Conservation (phyloP, 2,329 filamentous ascomycete species). For the Tolypocladium cylindrosporum region DNA sequence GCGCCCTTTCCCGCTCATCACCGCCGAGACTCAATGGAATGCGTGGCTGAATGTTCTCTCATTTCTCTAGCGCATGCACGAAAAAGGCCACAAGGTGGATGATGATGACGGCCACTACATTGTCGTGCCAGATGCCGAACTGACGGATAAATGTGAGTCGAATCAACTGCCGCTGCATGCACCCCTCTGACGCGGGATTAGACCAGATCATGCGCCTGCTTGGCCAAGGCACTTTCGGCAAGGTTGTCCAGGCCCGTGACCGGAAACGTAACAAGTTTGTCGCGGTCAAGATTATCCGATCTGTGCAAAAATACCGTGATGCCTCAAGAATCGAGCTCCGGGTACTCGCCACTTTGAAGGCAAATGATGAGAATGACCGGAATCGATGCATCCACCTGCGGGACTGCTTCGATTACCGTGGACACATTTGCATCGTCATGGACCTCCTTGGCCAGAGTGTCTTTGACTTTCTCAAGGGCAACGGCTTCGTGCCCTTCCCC, state of each 20-base stretch:
- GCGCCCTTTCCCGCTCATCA: neutral
- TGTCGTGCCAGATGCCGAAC: slow-evolving; percentile 72
- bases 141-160: slow-evolving; percentile 81
- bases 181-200: slow-evolving; percentile 23
- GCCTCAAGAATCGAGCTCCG: slow-evolving; percentile 90
- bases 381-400: slow-evolving; percentile 95
- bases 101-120: slow-evolving; percentile 98
- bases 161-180: too few relatives aligned
- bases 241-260: slow-evolving; percentile 90
- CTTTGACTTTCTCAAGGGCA: slow-evolving; percentile 95
- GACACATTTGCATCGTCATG: slow-evolving; percentile 85
- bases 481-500: slow-evolving; percentile 90
- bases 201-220: slow-evolving; percentile 84
- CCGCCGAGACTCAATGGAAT: neutral
- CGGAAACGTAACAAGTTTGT: slow-evolving; percentile 66
- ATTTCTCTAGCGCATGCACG: slow-evolving; percentile 22
- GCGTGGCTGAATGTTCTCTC: neutral
- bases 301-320: slow-evolving; percentile 96
- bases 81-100: slow-evolving; percentile 66
- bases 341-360: slow-evolving; percentile 82
- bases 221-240: slow-evolving; percentile 95
- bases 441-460: slow-evolving; percentile 83
- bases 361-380: slow-evolving; percentile 83
- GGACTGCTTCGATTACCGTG: slow-evolving; percentile 94
- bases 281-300: slow-evolving; percentile 96